These are phyloP conservation scores for Pseudogymnoascus verrucosus DNA, from an alignment of 2,329 filamentous ascomycete species.

Conservation along the genomic window DNA sequence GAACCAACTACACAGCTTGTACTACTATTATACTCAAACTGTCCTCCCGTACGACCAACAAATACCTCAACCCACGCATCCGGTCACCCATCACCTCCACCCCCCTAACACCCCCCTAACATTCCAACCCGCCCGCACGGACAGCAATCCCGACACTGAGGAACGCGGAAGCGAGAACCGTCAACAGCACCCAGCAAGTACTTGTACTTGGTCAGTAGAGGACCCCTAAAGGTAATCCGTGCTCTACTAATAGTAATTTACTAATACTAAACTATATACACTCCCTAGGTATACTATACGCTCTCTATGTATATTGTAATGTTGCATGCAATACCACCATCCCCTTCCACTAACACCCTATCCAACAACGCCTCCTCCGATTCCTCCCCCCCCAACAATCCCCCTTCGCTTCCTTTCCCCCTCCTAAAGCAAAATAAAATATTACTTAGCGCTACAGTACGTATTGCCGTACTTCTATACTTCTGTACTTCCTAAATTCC, in stretches of 20 bases:
- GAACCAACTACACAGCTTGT: neutral
- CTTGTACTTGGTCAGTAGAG: neutral
- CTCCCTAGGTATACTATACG: neutral
- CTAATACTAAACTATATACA: neutral
- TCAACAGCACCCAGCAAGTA: neutral
- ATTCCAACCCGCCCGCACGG: neutral
- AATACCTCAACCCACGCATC: constrained; percentile 2
- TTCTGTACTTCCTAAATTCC: neutral
- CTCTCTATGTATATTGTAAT: neutral
- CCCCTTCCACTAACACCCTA: neutral
- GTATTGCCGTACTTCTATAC: neutral
- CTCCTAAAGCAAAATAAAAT: neutral
- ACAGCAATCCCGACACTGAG: constrained; percentile 5
- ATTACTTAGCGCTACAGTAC: neutral
- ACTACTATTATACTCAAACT: neutral
- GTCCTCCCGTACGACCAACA: neutral
- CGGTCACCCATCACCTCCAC: neutral
- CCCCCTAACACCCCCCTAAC: neutral
- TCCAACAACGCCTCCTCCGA: neutral
- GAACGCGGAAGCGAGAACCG: neutral
- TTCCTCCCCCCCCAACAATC: neutral
- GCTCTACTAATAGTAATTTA: neutral
- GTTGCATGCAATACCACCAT: neutral
- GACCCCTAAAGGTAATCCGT: neutral
- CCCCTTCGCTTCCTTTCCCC: neutral